Evolutionary conservation across 1,284 basidiomycete genomes (phyloP).

Genomic region (Flammula alnicola): DNA sequence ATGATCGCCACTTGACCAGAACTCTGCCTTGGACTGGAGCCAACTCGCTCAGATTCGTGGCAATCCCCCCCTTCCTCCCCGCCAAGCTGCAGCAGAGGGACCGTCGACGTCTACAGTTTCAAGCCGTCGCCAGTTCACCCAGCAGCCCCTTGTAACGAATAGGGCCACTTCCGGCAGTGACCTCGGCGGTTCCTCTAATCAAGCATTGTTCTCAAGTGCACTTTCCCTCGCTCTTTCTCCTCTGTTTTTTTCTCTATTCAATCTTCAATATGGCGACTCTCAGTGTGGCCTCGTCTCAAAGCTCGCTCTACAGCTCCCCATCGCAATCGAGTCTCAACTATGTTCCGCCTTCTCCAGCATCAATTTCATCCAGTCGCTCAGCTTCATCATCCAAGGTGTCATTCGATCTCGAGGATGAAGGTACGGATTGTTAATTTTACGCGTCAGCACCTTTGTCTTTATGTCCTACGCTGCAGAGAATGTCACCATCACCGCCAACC

Average conservation of each 20-base stretch:
- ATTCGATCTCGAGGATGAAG: slow-evolving; percentile 61
- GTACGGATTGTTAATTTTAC: slow-evolving; percentile 39
- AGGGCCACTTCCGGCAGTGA: slow-evolving; percentile 42
- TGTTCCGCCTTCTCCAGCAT: slow-evolving; percentile 46
- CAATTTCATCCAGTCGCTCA: slow-evolving; percentile 41
- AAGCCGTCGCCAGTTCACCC: slow-evolving; percentile 31
- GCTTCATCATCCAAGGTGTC: slow-evolving; percentile 60
- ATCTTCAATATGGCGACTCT: slow-evolving; percentile 47
- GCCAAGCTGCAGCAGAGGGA: slow-evolving; percentile 36
- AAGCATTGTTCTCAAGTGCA: slow-evolving; percentile 29
- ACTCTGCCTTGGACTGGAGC: slow-evolving; percentile 26
- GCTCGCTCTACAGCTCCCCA: slow-evolving; percentile 42
- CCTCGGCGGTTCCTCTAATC: slow-evolving; percentile 54
- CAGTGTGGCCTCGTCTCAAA: slow-evolving; percentile 43
- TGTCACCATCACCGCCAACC: slow-evolving; percentile 64
- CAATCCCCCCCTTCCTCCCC: slow-evolving; percentile 21
- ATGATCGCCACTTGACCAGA: slow-evolving; percentile 18
- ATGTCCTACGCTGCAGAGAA: slow-evolving; percentile 53
- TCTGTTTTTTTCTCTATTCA: slow-evolving; percentile 30
- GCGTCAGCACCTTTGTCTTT: slow-evolving; percentile 21
- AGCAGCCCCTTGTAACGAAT: slow-evolving; percentile 48
- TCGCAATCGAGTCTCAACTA: slow-evolving; percentile 40
- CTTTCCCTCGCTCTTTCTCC: slow-evolving; percentile 33
- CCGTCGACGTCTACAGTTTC: slow-evolving; percentile 49
- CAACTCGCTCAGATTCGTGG: slow-evolving; percentile 21